Base-by-base conservation (phyloP, 805 yeast species). In the Brettanomyces bruxellensis region DNA sequence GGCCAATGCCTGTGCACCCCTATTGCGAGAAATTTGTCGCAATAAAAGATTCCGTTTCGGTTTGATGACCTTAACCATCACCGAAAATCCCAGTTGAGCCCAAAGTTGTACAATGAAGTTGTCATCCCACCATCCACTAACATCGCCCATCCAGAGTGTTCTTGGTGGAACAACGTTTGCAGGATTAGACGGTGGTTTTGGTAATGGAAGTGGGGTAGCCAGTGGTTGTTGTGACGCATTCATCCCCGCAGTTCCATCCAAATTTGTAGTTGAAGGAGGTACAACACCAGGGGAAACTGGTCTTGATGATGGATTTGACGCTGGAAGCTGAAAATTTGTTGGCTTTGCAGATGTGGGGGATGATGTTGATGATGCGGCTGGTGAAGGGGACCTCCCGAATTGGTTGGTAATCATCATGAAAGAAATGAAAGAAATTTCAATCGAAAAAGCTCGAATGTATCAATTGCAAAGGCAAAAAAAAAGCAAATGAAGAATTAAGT, bases 131-230 rank as follows among this genome's bases (percentile, higher is more conserved):
- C 83, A 78, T 1, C 91, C 87, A 58, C 85, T 91, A 53, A 85
- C 67, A 62, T 85, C 93, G 9, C 95, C 95, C 95, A 85, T 85
- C 95, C 95, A 85, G 32, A 85, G 66, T 1, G 95, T 85, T 49
- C 83, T 72, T 25, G 95, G 88, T 12, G 74, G 70, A 6, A 62
- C 67, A 1, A 73, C 68, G 40, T 73, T 72, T 3, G 77, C 69
- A 3, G 76, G 73, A 39, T 72, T 70, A 38, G 67, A 65, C 4
- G 83, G 82, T 5, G 83, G 83, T 40, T 68, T 64, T 38, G 83
- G 83, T 37, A 78, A 44, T 5, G 68, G 61, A 18, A 63, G 58
- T 5, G 40, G 11, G 5, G 44, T 3, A 13, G 5, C 25, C 18
- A 25, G n/a, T 41, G 44, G 38, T 28, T 28, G 32, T 28, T 28